Evolutionary conservation across 2,329 filamentous ascomycete genomes (phyloP).

Genomic region (Septoria petroselini): DNA sequence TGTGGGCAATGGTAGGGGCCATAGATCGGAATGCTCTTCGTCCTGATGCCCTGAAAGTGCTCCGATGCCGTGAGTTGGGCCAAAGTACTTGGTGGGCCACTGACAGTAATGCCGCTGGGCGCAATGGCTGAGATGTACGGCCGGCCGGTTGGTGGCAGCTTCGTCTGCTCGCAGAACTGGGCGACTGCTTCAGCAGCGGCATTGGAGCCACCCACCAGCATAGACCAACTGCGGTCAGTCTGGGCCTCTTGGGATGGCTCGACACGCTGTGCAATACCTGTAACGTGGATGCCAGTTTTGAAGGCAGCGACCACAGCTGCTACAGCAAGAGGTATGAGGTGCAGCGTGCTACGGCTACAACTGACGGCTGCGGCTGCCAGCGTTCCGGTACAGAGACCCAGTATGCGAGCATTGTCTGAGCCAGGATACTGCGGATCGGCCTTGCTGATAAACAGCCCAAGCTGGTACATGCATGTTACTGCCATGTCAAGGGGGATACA

Average conservation of each 20-base stretch:
- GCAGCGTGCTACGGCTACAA: too few relatives aligned
- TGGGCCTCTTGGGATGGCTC: slow-evolving; percentile 3
- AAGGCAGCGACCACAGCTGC: too few relatives aligned
- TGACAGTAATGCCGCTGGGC: slow-evolving; percentile 16
- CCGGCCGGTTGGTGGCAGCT: slow-evolving; percentile 11
- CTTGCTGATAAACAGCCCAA: slow-evolving; percentile 3
- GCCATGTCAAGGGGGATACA: slow-evolving; percentile 11
- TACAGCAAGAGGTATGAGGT: too few relatives aligned
- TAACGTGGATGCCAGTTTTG: slow-evolving; percentile 9
- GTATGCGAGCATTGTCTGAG: too few relatives aligned
- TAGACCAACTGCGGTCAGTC: slow-evolving; percentile 4
- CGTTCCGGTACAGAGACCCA: too few relatives aligned
- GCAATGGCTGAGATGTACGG: slow-evolving; percentile 17
- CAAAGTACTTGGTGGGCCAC: slow-evolving; percentile 12
- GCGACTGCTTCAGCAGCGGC: slow-evolving; percentile 1
- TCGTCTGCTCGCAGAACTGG: slow-evolving; percentile 6
- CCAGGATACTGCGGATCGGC: slow-evolving; percentile 1
- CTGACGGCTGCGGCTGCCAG: too few relatives aligned
- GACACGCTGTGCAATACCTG: slow-evolving; percentile 4
- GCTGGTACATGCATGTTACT: slow-evolving; percentile 5
- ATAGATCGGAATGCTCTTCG: slow-evolving; percentile 6
- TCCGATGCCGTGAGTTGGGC: slow-evolving; percentile 6
- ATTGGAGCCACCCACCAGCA: slow-evolving; percentile 1
- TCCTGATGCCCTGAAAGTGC: neutral
- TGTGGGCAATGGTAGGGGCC: slow-evolving; percentile 12